A percentile compares a stretch with the other conserved stretches of the same genome.
Conservation (phyloP, 441 rosid species). For the Biscutella laevigata region DNA sequence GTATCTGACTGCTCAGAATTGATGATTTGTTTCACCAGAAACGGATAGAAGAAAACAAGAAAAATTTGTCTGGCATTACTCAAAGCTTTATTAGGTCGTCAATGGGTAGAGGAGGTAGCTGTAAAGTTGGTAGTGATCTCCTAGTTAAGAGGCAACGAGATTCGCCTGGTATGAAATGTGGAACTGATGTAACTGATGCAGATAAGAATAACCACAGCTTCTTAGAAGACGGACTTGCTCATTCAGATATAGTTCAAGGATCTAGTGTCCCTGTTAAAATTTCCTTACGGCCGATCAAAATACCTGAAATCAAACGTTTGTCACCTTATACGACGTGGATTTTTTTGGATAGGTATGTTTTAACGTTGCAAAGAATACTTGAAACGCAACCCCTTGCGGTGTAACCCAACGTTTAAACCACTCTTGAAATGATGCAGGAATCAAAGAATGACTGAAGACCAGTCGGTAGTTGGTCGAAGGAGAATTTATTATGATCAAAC, state of each 20-base stretch:
- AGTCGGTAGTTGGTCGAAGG: slow-evolving; percentile 92
- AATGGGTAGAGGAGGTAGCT: slow-evolving; percentile 43
- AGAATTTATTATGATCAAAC: slow-evolving; percentile 95
- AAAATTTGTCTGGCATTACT: slow-evolving; percentile 49
- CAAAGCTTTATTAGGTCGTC: slow-evolving; percentile 41
- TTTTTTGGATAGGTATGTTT: slow-evolving; percentile 77
- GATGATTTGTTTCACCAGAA: slow-evolving; percentile 39
- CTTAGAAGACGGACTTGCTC: slow-evolving; percentile 49
- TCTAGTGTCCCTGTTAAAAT: slow-evolving; percentile 70
- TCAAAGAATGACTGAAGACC: slow-evolving; percentile 99
- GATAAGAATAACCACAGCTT: slow-evolving; percentile 45
- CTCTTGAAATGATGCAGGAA: slow-evolving; percentile 46
- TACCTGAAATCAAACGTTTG: slow-evolving; percentile 65
- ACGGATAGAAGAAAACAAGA: slow-evolving; percentile 68
- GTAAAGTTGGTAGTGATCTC: slow-evolving; percentile 42
- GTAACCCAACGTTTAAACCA: neutral
- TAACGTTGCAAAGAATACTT: neutral
- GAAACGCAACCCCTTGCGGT: neutral
- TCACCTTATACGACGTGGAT: slow-evolving; percentile 97
- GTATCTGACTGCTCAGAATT: neutral
- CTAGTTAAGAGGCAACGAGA: slow-evolving; percentile 75
- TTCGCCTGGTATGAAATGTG: slow-evolving; percentile 53
- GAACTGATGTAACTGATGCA: slow-evolving; percentile 39
- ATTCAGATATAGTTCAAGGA: slow-evolving; percentile 61
- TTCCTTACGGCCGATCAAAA: slow-evolving; percentile 69